Percentiles rank a stretch among this genome's conserved stretches.
These are phyloP conservation scores for Blastocystis sp. DNA, from an alignment of 352 stramenopile genomes.

Conservation along the genomic window DNA sequence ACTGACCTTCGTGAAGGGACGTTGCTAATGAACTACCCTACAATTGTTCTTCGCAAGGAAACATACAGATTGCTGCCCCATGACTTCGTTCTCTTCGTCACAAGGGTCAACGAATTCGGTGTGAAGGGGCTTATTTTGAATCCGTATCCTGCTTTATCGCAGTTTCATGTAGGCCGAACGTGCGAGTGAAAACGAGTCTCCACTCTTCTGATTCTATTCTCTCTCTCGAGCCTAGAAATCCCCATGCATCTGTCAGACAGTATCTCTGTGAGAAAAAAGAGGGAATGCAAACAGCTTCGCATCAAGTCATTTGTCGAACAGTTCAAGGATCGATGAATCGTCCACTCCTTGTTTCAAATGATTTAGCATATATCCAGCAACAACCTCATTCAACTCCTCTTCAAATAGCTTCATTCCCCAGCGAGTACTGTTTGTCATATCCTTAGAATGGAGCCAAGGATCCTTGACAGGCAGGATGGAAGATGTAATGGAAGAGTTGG, in stretches of 20 bases:
- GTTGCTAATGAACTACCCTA: constrained; percentile 37
- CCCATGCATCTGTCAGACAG: not conserved
- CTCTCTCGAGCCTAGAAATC: not conserved
- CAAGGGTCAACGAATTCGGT: not conserved
- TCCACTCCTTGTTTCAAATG: not conserved
- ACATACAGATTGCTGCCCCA: not conserved
- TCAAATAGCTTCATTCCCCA: not conserved
- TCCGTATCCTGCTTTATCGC: not conserved
- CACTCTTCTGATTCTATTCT: not conserved
- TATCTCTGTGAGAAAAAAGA: not conserved
- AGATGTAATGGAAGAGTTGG: not conserved
- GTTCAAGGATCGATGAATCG: not conserved
- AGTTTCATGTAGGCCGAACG: not conserved
- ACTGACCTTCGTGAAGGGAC: not conserved
- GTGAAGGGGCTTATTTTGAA: constrained; percentile 23
- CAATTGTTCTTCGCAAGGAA: not conserved
- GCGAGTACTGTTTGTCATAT: constrained; percentile 20
- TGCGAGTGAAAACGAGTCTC: not conserved
- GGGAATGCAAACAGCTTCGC: not conserved
- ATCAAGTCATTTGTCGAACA: not conserved
- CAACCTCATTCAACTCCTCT: not conserved
- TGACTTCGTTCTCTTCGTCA: constrained; percentile 8
- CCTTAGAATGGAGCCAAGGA: not conserved
- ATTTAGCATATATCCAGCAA: not conserved
- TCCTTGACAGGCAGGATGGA: not conserved